Percentiles rank a stretch among this genome's conserved stretches.
These are phyloP conservation scores for Coffea eugenioides DNA, from an alignment of 257 asterid genomes.

Conservation along the genomic window DNA sequence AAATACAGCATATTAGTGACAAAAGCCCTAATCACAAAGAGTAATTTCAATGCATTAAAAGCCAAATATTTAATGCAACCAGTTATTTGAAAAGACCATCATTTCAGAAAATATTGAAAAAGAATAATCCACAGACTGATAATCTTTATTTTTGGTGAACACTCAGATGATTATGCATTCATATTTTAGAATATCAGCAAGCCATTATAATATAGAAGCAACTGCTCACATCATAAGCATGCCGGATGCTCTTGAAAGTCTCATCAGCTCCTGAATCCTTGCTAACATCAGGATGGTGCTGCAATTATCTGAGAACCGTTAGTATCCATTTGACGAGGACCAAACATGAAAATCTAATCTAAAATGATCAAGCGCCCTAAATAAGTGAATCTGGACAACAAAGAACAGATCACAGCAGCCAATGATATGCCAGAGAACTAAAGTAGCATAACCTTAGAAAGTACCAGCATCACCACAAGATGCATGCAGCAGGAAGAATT, in stretches of 20 bases:
- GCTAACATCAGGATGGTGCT: slow-evolving; percentile 95
- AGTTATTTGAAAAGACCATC: not conserved
- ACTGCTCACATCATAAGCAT: slow-evolving; percentile 73
- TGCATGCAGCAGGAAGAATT: not conserved
- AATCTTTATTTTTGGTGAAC: not conserved
- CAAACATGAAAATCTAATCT: not conserved
- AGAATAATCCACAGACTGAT: not conserved
- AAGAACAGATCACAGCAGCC: not conserved
- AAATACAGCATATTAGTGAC: not conserved
- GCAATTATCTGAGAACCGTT: slow-evolving; percentile 34
- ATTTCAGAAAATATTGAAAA: not conserved
- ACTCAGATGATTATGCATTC: not conserved
- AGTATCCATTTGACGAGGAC: slow-evolving; percentile 1
- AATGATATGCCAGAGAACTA: not conserved
- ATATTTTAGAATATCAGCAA: not conserved
- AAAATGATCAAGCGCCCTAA: slow-evolving; percentile 7
- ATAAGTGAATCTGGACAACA: not conserved
- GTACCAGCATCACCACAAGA: not conserved
- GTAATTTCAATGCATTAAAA: not conserved
- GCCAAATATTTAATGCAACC: not conserved
- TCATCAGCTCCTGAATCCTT: slow-evolving; percentile 66
- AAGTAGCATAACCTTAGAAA: not conserved
- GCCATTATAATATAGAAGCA: slow-evolving; percentile 7
- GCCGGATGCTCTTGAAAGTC: slow-evolving; percentile 72
- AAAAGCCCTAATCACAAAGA: not conserved